Evolutionary conservation across 1,284 basidiomycete species (phyloP), one percentile per base, ranked within the genome.

Genomic region (Cryptococcus sp.): DNA sequence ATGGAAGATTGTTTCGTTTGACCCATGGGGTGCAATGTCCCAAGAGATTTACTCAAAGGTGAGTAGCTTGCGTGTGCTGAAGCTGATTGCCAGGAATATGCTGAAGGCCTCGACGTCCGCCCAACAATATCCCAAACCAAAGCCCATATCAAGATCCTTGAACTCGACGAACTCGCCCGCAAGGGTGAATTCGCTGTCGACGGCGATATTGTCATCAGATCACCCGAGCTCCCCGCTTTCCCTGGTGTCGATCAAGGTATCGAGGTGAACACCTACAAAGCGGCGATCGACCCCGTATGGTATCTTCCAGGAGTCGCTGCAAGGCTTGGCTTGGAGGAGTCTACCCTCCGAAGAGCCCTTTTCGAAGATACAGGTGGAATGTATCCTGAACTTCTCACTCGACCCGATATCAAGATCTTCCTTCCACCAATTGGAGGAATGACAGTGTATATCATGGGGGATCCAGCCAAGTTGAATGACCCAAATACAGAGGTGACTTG

Each of bases 381-480:
- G 87, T 95, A 96, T 74, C 93, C 93, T 2, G 94, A 98, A 67
- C 83, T 98, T 48, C 86, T 98, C 65, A 97, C 94, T 8, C 85
- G 94, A 13, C 92, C 90, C 1, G 67, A 64, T 52, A 88, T 98
- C 79, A 94, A 95, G 73, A 83, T 93, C 31, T 97, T 97, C 82
- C 81, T 97, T 0, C 94, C 95, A 0, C 95, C 94, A 0, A 97
- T 98, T 60, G 92, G 92, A 3, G 86, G 86, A 41, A 74, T 93
- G 66, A 95, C 93, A 0, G 90, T 91, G 7, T 98, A 98, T 77
- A 96, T 98, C 65, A 92, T 94, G 64, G 91, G 91, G 7, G 84
- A 86, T 64, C 88, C 89, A 0, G 86, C 85, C 3, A 89, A 83
- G 71, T 80, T 94, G 66, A 80, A 81, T 11, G 89, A 95, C 67